Percentiles rank a stretch among this genome's conserved stretches.
These are phyloP conservation scores for Lichenothelia convexa DNA, from an alignment of 495 filamentous ascomycete species.

Conservation along the genomic window DNA sequence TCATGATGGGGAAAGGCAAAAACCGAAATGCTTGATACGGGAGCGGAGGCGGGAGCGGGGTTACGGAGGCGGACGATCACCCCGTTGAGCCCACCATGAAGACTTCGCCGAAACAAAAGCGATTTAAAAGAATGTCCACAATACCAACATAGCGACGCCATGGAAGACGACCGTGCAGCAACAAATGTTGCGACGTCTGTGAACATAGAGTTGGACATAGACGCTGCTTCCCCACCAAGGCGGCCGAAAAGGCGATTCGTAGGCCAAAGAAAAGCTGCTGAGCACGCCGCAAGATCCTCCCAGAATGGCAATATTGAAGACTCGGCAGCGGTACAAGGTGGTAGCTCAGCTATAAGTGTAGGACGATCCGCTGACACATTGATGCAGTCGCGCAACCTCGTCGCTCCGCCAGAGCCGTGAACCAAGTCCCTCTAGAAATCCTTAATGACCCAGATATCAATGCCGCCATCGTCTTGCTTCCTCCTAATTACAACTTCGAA, in stretches of 20 bases:
- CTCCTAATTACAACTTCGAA: conserved; percentile 92
- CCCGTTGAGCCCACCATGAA: too few species aligned
- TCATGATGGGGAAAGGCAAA: neutral
- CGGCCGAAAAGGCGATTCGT: conserved; percentile 24
- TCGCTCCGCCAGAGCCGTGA: conserved; percentile 55
- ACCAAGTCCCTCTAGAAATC: conserved; percentile 78
- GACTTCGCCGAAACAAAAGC: too few species aligned
- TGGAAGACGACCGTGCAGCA: conserved; percentile 21
- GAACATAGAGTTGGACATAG: conserved; percentile 14
- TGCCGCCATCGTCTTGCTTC: conserved; percentile 70
- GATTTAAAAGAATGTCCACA: too few species aligned
- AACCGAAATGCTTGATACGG: neutral
- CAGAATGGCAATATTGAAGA: conserved; percentile 21
- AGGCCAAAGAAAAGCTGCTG: conserved; percentile 17
- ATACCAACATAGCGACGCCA: conserved; percentile 3
- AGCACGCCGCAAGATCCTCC: conserved; percentile 9
- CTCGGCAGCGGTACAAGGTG: conserved; percentile 23
- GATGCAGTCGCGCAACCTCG: conserved; percentile 31
- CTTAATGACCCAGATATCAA: conserved; percentile 75
- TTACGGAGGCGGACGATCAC: too few species aligned
- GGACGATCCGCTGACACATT: too few species aligned
- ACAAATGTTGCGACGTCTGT: conserved; percentile 17
- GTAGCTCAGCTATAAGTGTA: too few species aligned
- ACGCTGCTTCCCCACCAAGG: conserved; percentile 10
- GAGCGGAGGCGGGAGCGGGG: too few species aligned